Percentiles rank a stretch among this genome's conserved stretches.
phyloP scores from a whole-genome alignment of 1,284 basidiomycete genomes.

The Schizopora paradoxa region DNA sequence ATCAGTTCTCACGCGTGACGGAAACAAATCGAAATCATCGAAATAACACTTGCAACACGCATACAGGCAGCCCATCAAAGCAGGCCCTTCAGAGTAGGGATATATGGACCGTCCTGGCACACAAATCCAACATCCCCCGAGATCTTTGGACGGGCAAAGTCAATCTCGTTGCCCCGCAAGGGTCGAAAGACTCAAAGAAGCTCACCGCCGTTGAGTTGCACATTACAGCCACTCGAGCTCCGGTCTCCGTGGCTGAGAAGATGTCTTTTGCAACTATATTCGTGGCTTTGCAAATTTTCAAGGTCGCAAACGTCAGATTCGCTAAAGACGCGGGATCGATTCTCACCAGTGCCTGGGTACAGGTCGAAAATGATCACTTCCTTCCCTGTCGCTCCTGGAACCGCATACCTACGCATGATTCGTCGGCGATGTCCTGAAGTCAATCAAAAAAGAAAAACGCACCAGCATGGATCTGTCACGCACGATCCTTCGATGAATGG shows the following conservation, averaged over 20 bases:
- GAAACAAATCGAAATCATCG: slow-evolving; percentile 6
- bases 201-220: slow-evolving; percentile 48
- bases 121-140: slow-evolving; percentile 49
- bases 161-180: not conserved
- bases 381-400: slow-evolving; percentile 48
- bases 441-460: not conserved
- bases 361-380: slow-evolving; percentile 56
- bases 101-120: slow-evolving; percentile 45
- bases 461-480: slow-evolving; percentile 54
- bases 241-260: slow-evolving; percentile 39
- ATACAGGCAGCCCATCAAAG: slow-evolving; percentile 1
- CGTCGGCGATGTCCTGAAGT: too few relatives aligned
- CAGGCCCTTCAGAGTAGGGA: slow-evolving; percentile 25
- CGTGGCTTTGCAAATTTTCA: slow-evolving; percentile 28
- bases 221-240: slow-evolving; percentile 42
- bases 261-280: slow-evolving; percentile 48
- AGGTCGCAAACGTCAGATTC: not conserved
- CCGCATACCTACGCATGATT: slow-evolving; percentile 32
- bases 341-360: slow-evolving; percentile 44
- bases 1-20: too few relatives aligned
- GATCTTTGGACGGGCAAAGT: slow-evolving; percentile 32
- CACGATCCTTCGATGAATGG: slow-evolving; percentile 54
- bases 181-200: slow-evolving; percentile 7
- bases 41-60: slow-evolving; percentile 4
- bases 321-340: not conserved